Conservation (phyloP, 2,329 filamentous ascomycete species). For the Podosphaera xanthii region DNA sequence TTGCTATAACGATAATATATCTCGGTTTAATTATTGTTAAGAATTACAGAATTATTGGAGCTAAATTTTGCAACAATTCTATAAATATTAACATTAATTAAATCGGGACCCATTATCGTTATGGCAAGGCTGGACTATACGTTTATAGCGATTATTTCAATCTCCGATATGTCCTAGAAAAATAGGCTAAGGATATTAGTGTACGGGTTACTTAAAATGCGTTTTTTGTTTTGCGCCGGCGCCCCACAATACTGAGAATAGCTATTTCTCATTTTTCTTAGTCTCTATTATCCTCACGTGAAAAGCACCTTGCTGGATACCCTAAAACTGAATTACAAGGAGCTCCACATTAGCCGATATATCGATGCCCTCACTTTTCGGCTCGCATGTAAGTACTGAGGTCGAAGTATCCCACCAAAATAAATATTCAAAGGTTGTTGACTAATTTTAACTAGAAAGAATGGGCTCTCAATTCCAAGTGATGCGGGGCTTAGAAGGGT, state of each 20-base stretch:
- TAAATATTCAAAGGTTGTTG: neutral
- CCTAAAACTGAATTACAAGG: neutral
- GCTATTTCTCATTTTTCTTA: neutral
- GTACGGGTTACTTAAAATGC: too few relatives aligned
- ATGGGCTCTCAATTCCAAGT: neutral
- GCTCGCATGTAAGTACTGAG: neutral
- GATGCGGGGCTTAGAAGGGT: neutral
- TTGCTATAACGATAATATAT: too few relatives aligned
- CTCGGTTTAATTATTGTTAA: too few relatives aligned
- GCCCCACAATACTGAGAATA: neutral
- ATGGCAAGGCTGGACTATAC: too few relatives aligned
- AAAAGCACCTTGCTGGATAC: slow-evolving; percentile 1
- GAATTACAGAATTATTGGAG: too few relatives aligned
- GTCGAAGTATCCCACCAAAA: neutral
- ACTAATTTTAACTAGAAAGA: neutral
- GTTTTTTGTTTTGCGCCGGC: neutral
- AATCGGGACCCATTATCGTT: too few relatives aligned
- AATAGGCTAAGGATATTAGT: too few relatives aligned
- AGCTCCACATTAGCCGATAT: neutral
- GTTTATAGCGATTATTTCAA: too few relatives aligned
- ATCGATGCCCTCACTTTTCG: neutral
- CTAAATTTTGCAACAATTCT: too few relatives aligned
- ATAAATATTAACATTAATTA: too few relatives aligned
- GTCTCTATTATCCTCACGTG: neutral
- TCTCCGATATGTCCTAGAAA: too few relatives aligned